Percentiles rank a stretch among this genome's conserved stretches.
phyloP scores from a whole-genome alignment of 2,329 filamentous ascomycete genomes.

The Emergomyces orientalis region DNA sequence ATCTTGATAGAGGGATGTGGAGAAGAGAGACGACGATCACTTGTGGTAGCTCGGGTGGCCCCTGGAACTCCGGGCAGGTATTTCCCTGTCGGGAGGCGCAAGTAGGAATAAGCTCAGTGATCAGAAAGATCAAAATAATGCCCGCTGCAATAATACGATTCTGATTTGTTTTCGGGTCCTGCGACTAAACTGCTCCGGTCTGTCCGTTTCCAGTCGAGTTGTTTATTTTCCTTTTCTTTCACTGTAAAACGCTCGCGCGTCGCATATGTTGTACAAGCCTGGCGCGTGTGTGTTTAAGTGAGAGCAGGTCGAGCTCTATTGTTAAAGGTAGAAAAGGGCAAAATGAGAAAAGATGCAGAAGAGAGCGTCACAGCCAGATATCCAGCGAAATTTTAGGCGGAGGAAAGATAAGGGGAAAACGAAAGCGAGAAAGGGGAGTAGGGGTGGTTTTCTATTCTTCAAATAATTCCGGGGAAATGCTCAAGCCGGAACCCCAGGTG shows the following conservation, averaged over 20 bases:
- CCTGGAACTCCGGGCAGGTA: constrained; percentile 4
- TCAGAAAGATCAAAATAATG: constrained; percentile 2
- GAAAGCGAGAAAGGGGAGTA: neutral
- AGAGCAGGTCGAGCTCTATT: neutral
- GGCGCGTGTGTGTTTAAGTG: neutral
- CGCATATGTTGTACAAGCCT: constrained; percentile 5
- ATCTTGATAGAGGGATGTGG: constrained; percentile 21
- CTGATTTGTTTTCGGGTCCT: neutral
- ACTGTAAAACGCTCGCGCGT: neutral
- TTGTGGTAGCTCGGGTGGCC: constrained; percentile 9
- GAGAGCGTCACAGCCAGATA: neutral
- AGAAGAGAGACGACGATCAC: constrained; percentile 8
- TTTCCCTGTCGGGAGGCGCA: constrained; percentile 7
- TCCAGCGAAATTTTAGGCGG: neutral
- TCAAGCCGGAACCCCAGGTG: neutral
- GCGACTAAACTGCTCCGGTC: neutral
- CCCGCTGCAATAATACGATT: neutral
- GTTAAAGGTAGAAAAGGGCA: constrained; percentile 1
- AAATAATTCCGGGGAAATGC: constrained; percentile 8
- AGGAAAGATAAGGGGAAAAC: neutral
- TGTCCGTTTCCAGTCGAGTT: neutral
- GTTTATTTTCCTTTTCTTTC: constrained; percentile 3
- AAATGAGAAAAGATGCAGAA: neutral
- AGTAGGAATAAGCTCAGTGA: constrained; percentile 6
- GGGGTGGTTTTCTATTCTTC: constrained; percentile 8